Evolutionary conservation across 805 yeast genomes (phyloP), one percentile per base, ranked within the genome.

Genomic region (Wickerhamomyces rabaulensis): DNA sequence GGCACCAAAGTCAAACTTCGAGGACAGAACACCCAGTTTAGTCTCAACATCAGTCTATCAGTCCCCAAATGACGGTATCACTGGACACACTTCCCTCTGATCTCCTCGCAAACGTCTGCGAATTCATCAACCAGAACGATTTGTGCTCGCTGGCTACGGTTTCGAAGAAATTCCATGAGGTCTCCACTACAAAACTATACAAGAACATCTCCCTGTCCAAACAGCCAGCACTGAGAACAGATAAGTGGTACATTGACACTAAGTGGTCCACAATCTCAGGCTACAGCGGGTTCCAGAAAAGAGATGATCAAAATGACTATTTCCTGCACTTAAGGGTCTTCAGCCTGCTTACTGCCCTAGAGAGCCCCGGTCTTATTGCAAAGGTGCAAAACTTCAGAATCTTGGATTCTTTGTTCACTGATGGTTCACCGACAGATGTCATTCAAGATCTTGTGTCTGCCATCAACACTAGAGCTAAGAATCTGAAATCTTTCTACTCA

Each of bases 181-280:
- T 65, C 12, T 67, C 67, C 2, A 45, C 60, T 12, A 61, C 64
- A 4, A 49, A 54, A n/a, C 55, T 78, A 9, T 75, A 76, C 55
- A 52, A 48, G 22, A 66, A 52, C 6, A 51, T 78, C 10, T 53
- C 66, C 20, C 61, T 78, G 29, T 59, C 70, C 15, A 56, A 56
- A 41, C 52, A 68, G 7, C 67, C 75, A 1, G 51, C 63, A 1
- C 31, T 73, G 4, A 45, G 64, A 16, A 46, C 59, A 2, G 45
- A 46, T 1, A 20, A 46, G 9, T 64, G 69, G 60, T 70, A 58
- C 44, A 40, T 66, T 4, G 75, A 70, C 17, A 54, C 69, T 1
- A 53, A 54, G 4, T 64, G 51, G 41, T 71, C 80, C 0, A 64
- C 67, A 41, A 45, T 78, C 3, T 66, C 75, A 16, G 72, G 73